These are phyloP conservation scores for Lagerstroemia fauriei DNA, from an alignment of 441 rosid species.

Conservation along the genomic window DNA sequence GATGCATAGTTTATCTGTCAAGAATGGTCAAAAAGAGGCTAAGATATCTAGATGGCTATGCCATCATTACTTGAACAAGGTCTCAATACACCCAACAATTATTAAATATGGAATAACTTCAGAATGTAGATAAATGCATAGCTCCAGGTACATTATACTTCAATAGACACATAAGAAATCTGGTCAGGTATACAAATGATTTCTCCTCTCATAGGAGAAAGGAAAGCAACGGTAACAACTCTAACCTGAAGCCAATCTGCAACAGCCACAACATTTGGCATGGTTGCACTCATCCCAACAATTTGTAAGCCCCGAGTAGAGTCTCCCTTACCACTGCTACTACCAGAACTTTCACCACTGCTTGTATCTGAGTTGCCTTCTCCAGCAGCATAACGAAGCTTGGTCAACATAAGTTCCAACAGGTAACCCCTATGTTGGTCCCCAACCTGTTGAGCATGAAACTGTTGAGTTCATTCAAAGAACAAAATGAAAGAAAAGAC, in stretches of 20 bases:
- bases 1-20: background rate
- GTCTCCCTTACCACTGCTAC: slow-evolving; percentile 77
- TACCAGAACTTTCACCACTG: slow-evolving; percentile 86
- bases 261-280: slow-evolving; percentile 97
- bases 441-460: slow-evolving; percentile 64
- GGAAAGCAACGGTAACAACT: slow-evolving; percentile 11
- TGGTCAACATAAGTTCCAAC: slow-evolving; percentile 90
- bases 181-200: background rate
- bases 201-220: slow-evolving; percentile 4
- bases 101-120: background rate
- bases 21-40: background rate
- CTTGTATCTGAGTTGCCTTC: slow-evolving; percentile 80
- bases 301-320: slow-evolving; percentile 85
- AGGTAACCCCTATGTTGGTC: slow-evolving; percentile 97
- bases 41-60: background rate
- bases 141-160: slow-evolving; percentile 10
- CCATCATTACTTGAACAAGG: background rate
- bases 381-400: slow-evolving; percentile 97
- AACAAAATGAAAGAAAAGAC: slow-evolving; percentile 7
- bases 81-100: background rate
- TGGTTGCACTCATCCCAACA: slow-evolving; percentile 99
- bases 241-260: slow-evolving; percentile 98
- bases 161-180: background rate
- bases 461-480: background rate
- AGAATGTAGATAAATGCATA: background rate